Percentiles rank a stretch among this genome's conserved stretches.
Evolutionary conservation across 2,329 filamentous ascomycete species (phyloP).

Genomic region (Fusarium denticulatum): DNA sequence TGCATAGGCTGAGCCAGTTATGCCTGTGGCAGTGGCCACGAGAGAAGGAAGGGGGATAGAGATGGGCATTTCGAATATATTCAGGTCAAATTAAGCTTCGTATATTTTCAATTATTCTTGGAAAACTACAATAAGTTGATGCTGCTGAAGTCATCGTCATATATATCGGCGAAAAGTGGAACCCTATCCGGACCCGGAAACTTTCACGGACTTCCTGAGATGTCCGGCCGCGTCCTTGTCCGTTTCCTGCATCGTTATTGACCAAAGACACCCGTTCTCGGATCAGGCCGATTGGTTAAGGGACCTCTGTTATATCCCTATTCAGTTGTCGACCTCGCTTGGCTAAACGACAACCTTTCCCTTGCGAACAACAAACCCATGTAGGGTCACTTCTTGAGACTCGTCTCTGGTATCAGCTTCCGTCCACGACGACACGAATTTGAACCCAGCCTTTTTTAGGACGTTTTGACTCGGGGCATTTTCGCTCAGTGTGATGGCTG

Average conservation of each 20-base stretch:
- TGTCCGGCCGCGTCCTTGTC: slow-evolving; percentile 26
- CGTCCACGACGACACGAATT: slow-evolving; percentile 54
- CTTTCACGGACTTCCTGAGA: slow-evolving; percentile 33
- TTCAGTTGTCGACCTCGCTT: slow-evolving; percentile 1
- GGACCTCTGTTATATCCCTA: not conserved
- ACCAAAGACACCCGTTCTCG: not conserved
- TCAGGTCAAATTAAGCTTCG: not conserved
- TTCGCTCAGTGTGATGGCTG: slow-evolving; percentile 57
- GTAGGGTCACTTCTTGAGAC: slow-evolving; percentile 30
- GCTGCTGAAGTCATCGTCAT: not conserved
- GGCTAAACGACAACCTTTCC: not conserved
- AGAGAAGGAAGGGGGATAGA: slow-evolving; percentile 45
- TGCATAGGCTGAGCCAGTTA: slow-evolving; percentile 51
- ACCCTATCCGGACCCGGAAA: slow-evolving; percentile 29
- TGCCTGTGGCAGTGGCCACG: slow-evolving; percentile 50
- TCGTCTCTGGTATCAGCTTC: slow-evolving; percentile 40
- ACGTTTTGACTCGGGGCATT: slow-evolving; percentile 67
- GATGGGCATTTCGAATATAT: slow-evolving; percentile 4
- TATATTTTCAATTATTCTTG: not conserved
- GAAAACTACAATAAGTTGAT: not conserved
- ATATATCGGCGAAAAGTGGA: slow-evolving; percentile 26
- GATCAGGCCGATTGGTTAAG: slow-evolving; percentile 18
- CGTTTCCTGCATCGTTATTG: not conserved
- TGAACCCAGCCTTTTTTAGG: slow-evolving; percentile 66
- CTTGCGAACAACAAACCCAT: slow-evolving; percentile 39